Evolutionary conservation across 73 alveolate genomes (phyloP).

Genomic region (Paramecium tetraurelia): DNA sequence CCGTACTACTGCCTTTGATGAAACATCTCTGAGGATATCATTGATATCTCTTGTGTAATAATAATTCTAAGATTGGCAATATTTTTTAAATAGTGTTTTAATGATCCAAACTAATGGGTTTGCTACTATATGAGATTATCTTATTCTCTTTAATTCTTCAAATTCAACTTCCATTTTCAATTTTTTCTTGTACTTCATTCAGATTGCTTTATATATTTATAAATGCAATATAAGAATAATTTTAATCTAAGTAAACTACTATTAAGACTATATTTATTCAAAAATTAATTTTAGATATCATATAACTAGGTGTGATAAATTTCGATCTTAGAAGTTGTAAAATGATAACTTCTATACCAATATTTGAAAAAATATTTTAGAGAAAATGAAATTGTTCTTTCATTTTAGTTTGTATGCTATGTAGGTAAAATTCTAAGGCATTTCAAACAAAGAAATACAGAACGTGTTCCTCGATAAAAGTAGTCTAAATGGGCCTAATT

Average conservation of each 20-base stretch:
- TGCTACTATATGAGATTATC: not conserved
- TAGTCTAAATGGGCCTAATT: no score
- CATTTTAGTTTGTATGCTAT: no score
- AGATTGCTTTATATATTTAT: not conserved
- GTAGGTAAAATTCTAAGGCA: no score
- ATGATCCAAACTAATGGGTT: not conserved
- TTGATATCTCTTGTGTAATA: not conserved
- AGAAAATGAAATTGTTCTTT: no score
- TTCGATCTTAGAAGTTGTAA: no score
- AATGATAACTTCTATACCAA: no score
- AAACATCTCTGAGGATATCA: not conserved
- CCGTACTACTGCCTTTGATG: not conserved
- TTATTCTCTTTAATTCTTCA: not conserved
- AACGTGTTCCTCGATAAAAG: no score
- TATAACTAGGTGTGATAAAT: no score
- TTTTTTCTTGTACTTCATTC: not conserved
- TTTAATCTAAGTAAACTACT: not conserved
- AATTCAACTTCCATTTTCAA: not conserved
- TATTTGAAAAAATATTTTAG: no score
- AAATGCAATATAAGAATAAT: not conserved
- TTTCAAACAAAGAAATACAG: no score
- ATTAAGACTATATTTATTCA: no score
- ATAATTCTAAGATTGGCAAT: conserved; percentile 23
- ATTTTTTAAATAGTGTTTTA: not conserved
- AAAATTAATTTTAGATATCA: no score